Evolutionary conservation across 1,139 yeast genomes (phyloP).

Genomic region (Candida smagusa): DNA sequence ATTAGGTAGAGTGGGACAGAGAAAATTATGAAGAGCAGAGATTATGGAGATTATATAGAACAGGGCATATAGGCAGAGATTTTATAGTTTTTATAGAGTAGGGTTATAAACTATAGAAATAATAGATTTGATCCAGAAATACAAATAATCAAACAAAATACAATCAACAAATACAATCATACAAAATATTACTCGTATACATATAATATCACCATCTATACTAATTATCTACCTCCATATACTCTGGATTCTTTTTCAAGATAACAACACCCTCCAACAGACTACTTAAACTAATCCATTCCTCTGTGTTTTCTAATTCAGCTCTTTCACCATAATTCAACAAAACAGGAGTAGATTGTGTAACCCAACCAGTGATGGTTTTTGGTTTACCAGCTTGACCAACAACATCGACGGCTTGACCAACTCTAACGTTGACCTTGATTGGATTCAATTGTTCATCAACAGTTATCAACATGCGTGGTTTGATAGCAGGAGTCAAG

Average conservation of each 20-base stretch:
- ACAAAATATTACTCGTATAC: no score
- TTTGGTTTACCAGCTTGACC: conserved; percentile 99
- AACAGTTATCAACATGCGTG: conserved; percentile 89
- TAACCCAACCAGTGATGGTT: conserved; percentile 99
- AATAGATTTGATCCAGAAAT: no score
- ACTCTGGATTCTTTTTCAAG: conserved; percentile 85
- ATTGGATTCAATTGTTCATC: conserved; percentile 85
- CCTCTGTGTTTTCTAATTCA: conserved; percentile 85
- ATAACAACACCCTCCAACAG: conserved; percentile 92
- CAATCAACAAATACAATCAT: background rate
- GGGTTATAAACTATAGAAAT: no score
- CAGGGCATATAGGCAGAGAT: no score
- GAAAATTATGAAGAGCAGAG: no score
- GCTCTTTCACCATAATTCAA: conserved; percentile 95
- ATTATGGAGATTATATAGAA: no score
- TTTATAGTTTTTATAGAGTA: no score
- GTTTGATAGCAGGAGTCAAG: conserved; percentile 85
- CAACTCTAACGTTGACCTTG: conserved; percentile 95
- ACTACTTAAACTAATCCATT: conserved; percentile 78
- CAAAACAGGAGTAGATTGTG: conserved; percentile 95
- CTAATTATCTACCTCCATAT: conserved; percentile 61
- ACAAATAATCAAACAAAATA: background rate
- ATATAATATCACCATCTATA: background rate
- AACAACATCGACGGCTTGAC: conserved; percentile 97
- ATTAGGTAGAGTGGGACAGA: no score